Base-by-base conservation (phyloP, 805 yeast species). In the Nadsonia fulvescens region DNA sequence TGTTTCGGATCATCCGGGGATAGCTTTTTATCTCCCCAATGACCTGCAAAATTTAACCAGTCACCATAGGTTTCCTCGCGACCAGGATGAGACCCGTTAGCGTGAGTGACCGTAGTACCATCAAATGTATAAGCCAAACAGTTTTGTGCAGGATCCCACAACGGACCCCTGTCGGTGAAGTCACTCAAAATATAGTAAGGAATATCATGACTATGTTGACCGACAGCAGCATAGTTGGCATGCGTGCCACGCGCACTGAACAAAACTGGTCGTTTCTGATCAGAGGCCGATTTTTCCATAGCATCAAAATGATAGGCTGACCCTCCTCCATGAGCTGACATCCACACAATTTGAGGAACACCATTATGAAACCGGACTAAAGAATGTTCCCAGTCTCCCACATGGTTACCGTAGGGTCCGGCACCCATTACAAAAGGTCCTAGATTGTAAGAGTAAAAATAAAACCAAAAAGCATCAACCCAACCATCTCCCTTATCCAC, bases 271-370 rank as follows among this genome's bases (percentile, higher is more conserved):
- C 76, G 58, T 16, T 40, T 39, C 6, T 44, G 38, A 27, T 57
- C 52, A 8, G 46, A 38, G 25, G 56, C 61, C 33, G 63, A 55
- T 39, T 69, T 72, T 44, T 81, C 93, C 29, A 83, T 49, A 13
- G 79, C 74, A n/a, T 63, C 58, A 46, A 71, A 83, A 34, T 61
- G 60, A 45, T 74, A 86, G 0, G 93, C 94, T 15, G 82, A 74
- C 5, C 98, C 98, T 8, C 96, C 95, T 2, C 95, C 93, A 49
- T 86, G 98, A 1, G 95, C 96, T 15, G 91, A 73, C 91, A 89
- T 76, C 96, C 96, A 86, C 12, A 83, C 68, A 28, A 75, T 64
- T 8, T 70, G 58, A 0, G 98, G 96, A 31, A 58, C 52, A 1
- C 93, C 93, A 3, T 73, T 62, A 40, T 70, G 66, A 44, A 79